Evolutionary conservation across 2,329 filamentous ascomycete genomes (phyloP), one percentile per base, ranked within the genome.

Genomic region (Didymella arachidicola): DNA sequence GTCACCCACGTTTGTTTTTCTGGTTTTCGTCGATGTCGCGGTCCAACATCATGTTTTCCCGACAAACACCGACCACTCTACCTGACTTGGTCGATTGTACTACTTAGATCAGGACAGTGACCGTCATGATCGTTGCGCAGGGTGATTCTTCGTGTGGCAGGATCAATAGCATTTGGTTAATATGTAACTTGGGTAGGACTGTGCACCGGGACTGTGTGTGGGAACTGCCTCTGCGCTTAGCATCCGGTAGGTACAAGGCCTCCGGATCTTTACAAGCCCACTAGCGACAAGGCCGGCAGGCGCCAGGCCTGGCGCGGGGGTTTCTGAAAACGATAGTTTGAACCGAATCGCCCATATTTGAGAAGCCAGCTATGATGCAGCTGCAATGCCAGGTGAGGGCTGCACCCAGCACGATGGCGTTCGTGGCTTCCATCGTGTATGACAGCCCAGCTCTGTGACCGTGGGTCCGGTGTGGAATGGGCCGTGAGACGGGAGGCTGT

Each of bases 361-460:
- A 61, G 45, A 63, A 59, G 48, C 56, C 54, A 60, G 58, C 44
- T 50, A 63, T 60, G 65, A 42, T 47, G 52, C 53, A 43, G 22
- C 26, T 57, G 64, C 62, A 57, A 65, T 65, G 62, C 62, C 65
- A 66, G 61, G 54, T 64, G 51, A 60, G 61, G 64, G 64, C 59
- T 66, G 63, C 55, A 58, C 63, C 57, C 63, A 65, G 65, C 62
- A 66, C 61, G 59, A 69, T 72, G 71, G 71, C 70, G 68, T 65
- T 64, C 36, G 66, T 68, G 67, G 69, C 68, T 67, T 60, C 53
- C 50, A 61, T 64, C 61, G 48, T 64, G 70, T 72, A 66, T 63
- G 65, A 73, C 70, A 58, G 61, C 56, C 55, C 63, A 67, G 65
- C 62, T 61, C 56, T 58, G 51, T 30, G 52, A 38, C 55, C 29